Percentiles rank a stretch among this genome's conserved stretches.
Conservation (phyloP, 2,329 filamentous ascomycete species). For the Penicillium digitatum region DNA sequence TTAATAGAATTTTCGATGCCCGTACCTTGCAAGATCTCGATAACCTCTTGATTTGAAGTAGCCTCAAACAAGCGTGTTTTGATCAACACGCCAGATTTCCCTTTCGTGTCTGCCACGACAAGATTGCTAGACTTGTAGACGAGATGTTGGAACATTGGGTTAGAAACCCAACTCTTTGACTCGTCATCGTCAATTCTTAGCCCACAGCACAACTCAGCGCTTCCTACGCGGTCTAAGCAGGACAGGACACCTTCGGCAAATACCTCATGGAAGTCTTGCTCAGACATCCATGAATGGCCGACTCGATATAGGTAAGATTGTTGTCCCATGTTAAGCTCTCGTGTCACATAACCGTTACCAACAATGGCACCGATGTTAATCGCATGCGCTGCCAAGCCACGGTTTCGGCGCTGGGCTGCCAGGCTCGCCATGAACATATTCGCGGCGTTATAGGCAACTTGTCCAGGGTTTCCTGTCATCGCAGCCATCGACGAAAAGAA, state of each 20-base stretch:
- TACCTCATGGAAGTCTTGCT: constrained; percentile 31
- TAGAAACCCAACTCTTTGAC: constrained; percentile 19
- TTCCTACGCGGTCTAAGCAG: constrained; percentile 11
- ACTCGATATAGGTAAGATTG: constrained; percentile 22
- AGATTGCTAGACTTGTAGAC: constrained; percentile 14
- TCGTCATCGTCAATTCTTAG: constrained; percentile 24
- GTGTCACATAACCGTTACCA: constrained; percentile 21
- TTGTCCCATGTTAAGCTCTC: constrained; percentile 21
- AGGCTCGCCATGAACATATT: constrained; percentile 38
- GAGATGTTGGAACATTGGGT: constrained; percentile 24
- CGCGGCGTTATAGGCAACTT: constrained; percentile 40
- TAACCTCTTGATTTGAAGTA: constrained; percentile 10
- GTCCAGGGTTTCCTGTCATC: constrained; percentile 31
- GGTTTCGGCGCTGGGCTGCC: constrained; percentile 17
- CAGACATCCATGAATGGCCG: constrained; percentile 27
- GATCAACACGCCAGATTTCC: constrained; percentile 10
- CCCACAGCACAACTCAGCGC: constrained; percentile 16
- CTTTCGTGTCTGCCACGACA: constrained; percentile 12
- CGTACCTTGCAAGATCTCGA: constrained; percentile 16
- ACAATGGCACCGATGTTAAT: constrained; percentile 23
- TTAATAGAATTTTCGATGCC: not conserved
- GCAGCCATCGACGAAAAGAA: constrained; percentile 40
- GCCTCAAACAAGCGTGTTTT: constrained; percentile 17
- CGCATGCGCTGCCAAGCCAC: constrained; percentile 16
- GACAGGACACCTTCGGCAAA: constrained; percentile 32